A percentile compares a stretch with the other conserved stretches of the same genome.
phyloP scores from a whole-genome alignment of 2,329 filamentous ascomycete genomes.

The Falciphora oryzae region DNA sequence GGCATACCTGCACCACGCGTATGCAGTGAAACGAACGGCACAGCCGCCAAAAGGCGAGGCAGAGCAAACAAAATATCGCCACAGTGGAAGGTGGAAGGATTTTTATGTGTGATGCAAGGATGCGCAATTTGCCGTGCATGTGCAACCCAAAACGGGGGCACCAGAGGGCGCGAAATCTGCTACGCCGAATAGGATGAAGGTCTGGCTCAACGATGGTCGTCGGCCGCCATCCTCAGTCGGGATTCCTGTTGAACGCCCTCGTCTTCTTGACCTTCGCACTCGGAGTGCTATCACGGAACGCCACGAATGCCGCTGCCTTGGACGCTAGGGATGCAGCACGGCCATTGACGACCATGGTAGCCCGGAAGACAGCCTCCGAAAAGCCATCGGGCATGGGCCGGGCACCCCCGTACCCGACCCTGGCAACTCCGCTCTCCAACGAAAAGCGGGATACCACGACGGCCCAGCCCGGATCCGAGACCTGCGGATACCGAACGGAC shows the following conservation, averaged over 20 bases:
- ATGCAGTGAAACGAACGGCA: not conserved
- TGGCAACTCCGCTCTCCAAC: not conserved
- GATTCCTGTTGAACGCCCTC: too few species aligned
- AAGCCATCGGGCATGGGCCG: not conserved
- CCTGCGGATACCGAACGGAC: conserved; percentile 6
- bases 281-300: too few species aligned
- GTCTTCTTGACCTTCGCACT: too few species aligned
- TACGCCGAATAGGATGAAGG: too few species aligned
- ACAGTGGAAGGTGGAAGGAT: not conserved
- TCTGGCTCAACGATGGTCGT: too few species aligned
- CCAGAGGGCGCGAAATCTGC: not conserved
- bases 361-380: not conserved
- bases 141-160: not conserved
- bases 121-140: not conserved
- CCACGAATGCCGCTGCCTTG: too few species aligned
- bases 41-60: not conserved
- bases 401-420: not conserved
- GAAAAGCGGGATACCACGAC: not conserved
- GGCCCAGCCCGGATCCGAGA: not conserved
- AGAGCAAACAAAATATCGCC: not conserved
- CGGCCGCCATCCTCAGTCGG: too few species aligned
- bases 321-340: not conserved
- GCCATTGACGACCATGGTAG: not conserved
- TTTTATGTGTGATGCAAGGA: not conserved
- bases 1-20: not conserved